These are phyloP conservation scores for Akanthomyces uredinophilus DNA, from an alignment of 2,329 filamentous ascomycete species.

Conservation along the genomic window DNA sequence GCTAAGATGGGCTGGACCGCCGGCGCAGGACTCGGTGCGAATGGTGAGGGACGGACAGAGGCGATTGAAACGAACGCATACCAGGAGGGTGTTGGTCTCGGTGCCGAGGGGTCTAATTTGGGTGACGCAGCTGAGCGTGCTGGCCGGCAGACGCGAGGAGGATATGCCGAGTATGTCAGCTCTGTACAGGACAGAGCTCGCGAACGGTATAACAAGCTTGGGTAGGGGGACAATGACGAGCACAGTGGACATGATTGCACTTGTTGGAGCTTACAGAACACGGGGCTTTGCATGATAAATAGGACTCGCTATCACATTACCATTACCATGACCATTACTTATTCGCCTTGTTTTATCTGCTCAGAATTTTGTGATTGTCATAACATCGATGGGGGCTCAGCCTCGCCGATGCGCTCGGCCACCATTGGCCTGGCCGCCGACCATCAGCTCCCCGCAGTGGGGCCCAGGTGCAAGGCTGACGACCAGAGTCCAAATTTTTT, in stretches of 20 bases:
- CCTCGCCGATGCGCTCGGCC: neutral
- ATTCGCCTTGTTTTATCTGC: too few relatives aligned
- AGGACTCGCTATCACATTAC: neutral
- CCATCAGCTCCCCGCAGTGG: constrained; percentile 10
- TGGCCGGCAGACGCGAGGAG: constrained; percentile 54
- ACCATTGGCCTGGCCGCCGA: neutral
- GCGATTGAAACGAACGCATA: constrained; percentile 62
- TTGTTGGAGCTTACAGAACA: neutral
- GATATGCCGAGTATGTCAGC: constrained; percentile 57
- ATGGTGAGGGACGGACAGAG: constrained; percentile 57
- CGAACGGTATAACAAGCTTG: constrained; percentile 58
- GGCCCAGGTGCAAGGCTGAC: constrained; percentile 2
- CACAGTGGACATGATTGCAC: neutral
- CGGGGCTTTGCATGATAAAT: neutral
- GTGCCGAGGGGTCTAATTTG: constrained; percentile 63
- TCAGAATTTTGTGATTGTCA: too few relatives aligned
- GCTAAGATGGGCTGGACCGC: constrained; percentile 69
- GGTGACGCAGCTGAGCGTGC: constrained; percentile 64
- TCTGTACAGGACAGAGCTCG: constrained; percentile 62
- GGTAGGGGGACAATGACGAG: neutral
- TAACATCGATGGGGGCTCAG: neutral
- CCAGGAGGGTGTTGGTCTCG: constrained; percentile 62
- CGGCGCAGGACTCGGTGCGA: constrained; percentile 60
- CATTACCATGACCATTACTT: too few relatives aligned
- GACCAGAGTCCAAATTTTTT: constrained; percentile 1